Base-by-base conservation (phyloP, 805 yeast species). In the Metschnikowia lochheadii region DNA sequence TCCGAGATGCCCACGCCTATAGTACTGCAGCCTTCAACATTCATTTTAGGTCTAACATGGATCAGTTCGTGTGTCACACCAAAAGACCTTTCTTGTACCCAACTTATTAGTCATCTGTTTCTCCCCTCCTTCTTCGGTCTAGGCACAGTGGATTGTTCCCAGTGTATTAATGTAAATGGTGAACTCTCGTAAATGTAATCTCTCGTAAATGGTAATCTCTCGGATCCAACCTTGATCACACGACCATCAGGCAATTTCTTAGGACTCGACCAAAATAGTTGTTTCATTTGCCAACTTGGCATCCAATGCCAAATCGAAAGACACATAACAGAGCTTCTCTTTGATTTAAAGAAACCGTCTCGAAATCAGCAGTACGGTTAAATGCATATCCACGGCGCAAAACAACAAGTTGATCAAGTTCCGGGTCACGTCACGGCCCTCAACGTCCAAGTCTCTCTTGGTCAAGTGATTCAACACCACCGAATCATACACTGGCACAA, bases 371-470 rank as follows among this genome's bases (percentile, higher is more conserved):
- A 40, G 96, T 91, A 76, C 99, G 83, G 76, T 94, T 94, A 73
- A 94, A 92, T 2, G 98, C 97, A 68, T 94, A 94, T 42, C 99
- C 99, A 60, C 97, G 84, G 71, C 98, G 89, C 55, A 95, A n/a
- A n/a, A 81, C 62, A 94, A 76, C 57, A 94, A 76, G 62, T 86
- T 94, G 70, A 94, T 91, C 70, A 94, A 78, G 69, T 94, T 89
- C 64, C 97, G 82, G n/a, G 99, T 94, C 44, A 94, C 97, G 64
- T 94, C 99, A 68, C 99, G 82, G 61, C 99, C 99, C 4, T 99
- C 99, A 54, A 94, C 96, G 68, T 94, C 97, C 61, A 94, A 76
- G n/a, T n/a, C n/a, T 66, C 99, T 83, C 63, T 85, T 82, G 17
- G 97, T 92, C 62, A 89, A 77, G 69, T 94, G 98, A 68, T 89